These are phyloP conservation scores for Onygena corvina DNA, from an alignment of 2,329 filamentous ascomycete genomes.

Conservation along the genomic window DNA sequence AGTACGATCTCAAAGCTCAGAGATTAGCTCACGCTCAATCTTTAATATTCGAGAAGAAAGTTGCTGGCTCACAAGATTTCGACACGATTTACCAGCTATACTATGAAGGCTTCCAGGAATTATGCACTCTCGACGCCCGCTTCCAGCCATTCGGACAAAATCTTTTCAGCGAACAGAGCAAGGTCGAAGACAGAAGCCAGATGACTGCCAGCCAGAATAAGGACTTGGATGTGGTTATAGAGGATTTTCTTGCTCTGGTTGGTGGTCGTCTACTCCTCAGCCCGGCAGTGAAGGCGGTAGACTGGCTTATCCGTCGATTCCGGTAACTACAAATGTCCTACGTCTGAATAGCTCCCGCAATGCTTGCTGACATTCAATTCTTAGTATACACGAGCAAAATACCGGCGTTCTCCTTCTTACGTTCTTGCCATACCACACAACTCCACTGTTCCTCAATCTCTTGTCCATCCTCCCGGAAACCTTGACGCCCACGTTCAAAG, in stretches of 20 bases:
- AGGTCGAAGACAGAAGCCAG: slow-evolving; percentile 71
- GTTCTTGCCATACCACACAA: slow-evolving; percentile 84
- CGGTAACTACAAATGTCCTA: slow-evolving; percentile 44
- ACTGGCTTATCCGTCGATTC: slow-evolving; percentile 90
- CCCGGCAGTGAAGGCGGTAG: slow-evolving; percentile 79
- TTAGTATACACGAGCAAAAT: slow-evolving; percentile 82
- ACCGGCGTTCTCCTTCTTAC: slow-evolving; percentile 64
- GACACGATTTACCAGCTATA: slow-evolving; percentile 81
- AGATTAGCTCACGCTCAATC: slow-evolving; percentile 87
- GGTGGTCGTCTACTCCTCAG: slow-evolving; percentile 66
- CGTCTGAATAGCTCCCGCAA: too few relatives aligned
- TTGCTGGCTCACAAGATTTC: slow-evolving; percentile 79
- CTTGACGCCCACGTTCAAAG: slow-evolving; percentile 64
- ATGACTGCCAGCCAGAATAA: slow-evolving; percentile 72
- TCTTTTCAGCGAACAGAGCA: slow-evolving; percentile 90
- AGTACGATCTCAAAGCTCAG: slow-evolving; percentile 85
- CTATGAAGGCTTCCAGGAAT: slow-evolving; percentile 75
- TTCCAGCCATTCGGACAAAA: slow-evolving; percentile 63
- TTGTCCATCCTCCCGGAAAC: slow-evolving; percentile 70
- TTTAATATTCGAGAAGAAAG: slow-evolving; percentile 75
- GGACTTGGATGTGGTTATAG: slow-evolving; percentile 64
- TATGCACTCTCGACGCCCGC: slow-evolving; percentile 73
- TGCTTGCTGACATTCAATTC: background rate
- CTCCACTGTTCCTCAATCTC: slow-evolving; percentile 71
- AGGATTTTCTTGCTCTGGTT: slow-evolving; percentile 70